A percentile compares a stretch with the other conserved stretches of the same genome.
Evolutionary conservation across 495 filamentous ascomycete genomes (phyloP).

Genomic region (Penicillium angulare): DNA sequence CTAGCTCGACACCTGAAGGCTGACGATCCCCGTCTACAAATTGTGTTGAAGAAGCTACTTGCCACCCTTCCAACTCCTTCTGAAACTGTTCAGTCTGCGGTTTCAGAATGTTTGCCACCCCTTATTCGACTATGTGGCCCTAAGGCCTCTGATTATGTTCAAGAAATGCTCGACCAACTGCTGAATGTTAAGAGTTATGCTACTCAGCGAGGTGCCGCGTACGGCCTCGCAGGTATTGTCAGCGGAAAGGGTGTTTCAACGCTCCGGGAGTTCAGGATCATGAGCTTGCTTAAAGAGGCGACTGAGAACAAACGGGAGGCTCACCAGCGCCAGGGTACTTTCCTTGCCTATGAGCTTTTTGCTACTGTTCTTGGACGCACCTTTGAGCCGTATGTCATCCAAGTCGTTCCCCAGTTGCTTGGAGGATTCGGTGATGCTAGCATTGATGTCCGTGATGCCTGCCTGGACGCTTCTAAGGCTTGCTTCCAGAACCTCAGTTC

Average conservation of each 20-base stretch:
- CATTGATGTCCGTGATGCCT: conserved; percentile 86
- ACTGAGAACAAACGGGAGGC: conserved; percentile 90
- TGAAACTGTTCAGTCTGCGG: conserved; percentile 93
- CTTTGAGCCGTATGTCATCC: conserved; percentile 95
- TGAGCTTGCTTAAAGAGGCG: conserved; percentile 72
- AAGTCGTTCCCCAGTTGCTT: conserved; percentile 88
- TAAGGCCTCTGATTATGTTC: conserved; percentile 73
- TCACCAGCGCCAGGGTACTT: conserved; percentile 82
- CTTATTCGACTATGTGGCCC: conserved; percentile 77
- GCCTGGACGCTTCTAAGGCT: conserved; percentile 87
- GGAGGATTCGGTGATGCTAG: conserved; percentile 85
- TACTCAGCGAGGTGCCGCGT: conserved; percentile 85
- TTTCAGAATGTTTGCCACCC: conserved; percentile 89
- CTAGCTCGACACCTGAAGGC: conserved; percentile 81
- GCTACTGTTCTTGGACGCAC: conserved; percentile 79
- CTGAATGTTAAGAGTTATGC: conserved; percentile 86
- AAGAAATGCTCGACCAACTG: conserved; percentile 75
- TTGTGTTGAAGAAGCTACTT: conserved; percentile 79
- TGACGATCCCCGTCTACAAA: conserved; percentile 79
- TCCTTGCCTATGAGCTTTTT: conserved; percentile 87
- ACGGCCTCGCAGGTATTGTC: conserved; percentile 89
- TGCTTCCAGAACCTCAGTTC: conserved; percentile 92
- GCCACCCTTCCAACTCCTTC: conserved; percentile 91
- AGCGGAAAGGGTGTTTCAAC: conserved; percentile 80
- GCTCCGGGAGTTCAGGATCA: conserved; percentile 79